These are phyloP conservation scores for Penicillium verrucosum DNA, from an alignment of 2,329 filamentous ascomycete genomes.

Conservation along the genomic window DNA sequence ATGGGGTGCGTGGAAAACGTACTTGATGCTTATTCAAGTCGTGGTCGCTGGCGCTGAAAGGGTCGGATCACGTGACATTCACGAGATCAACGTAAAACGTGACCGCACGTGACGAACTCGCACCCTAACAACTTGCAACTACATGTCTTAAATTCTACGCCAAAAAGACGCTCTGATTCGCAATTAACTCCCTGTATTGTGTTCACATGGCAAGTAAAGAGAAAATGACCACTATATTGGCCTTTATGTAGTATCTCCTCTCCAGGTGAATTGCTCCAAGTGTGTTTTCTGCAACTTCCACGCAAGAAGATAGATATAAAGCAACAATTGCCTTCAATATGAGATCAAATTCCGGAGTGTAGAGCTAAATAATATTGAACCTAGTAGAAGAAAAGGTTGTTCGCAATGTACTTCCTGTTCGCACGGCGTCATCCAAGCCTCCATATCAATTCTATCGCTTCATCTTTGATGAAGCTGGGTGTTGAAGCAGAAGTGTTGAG, in stretches of 20 bases:
- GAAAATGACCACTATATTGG: rapidly evolving
- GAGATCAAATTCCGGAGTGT: too few species aligned
- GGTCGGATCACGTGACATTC: neutral
- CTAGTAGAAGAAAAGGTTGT: rapidly evolving
- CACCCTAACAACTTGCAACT: constrained; percentile 6
- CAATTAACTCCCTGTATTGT: neutral
- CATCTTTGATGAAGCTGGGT: neutral
- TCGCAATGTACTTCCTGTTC: too few species aligned
- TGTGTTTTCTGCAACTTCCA: neutral
- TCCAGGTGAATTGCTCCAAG: neutral
- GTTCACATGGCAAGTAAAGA: rapidly evolving
- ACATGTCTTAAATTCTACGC: neutral
- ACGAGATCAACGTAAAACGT: neutral
- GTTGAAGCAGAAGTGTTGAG: neutral
- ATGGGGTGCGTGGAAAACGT: neutral
- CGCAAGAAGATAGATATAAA: neutral
- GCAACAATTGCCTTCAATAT: neutral
- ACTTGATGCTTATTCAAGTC: neutral
- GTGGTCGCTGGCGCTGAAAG: neutral
- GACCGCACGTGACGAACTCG: neutral
- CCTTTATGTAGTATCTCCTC: neutral
- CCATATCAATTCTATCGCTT: neutral
- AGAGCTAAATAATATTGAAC: neutral
- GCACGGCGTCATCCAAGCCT: neutral
- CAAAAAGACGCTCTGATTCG: too few species aligned